These are phyloP conservation scores for Trichoderma arundinaceum DNA, from an alignment of 2,329 filamentous ascomycete species.

Conservation along the genomic window DNA sequence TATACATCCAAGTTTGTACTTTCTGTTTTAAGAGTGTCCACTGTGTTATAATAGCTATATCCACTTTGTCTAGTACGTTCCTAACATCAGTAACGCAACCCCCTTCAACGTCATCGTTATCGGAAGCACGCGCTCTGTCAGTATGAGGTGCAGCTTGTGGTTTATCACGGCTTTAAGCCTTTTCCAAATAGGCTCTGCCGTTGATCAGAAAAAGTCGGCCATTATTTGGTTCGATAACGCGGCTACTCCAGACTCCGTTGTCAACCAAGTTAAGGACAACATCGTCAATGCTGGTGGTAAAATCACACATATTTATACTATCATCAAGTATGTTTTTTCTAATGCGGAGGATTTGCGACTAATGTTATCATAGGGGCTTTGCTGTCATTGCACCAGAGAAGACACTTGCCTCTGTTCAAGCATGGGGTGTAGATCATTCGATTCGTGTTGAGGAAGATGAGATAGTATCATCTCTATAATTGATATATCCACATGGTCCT, in stretches of 20 bases:
- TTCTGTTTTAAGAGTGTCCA: too few relatives aligned
- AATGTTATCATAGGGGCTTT: conserved; percentile 68
- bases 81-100: too few relatives aligned
- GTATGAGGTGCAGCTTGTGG: conserved; percentile 67
- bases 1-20: too few relatives aligned
- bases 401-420: conserved; percentile 69
- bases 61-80: too few relatives aligned
- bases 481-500: neutral
- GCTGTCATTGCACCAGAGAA: conserved; percentile 74
- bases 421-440: conserved; percentile 58
- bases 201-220: conserved; percentile 73
- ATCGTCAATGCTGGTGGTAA: conserved; percentile 73
- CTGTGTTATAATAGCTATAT: too few relatives aligned
- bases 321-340: conserved; percentile 63
- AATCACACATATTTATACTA: conserved; percentile 77
- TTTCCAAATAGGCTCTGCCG: conserved; percentile 63
- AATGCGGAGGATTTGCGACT: neutral
- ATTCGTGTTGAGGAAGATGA: conserved; percentile 76
- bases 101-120: neutral
- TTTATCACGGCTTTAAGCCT: conserved; percentile 63
- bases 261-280: conserved; percentile 73
- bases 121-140: conserved; percentile 35
- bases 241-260: conserved; percentile 66
- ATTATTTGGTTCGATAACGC: conserved; percentile 78
- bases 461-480: conserved; percentile 57